A percentile compares a stretch with the other conserved stretches of the same genome.
phyloP scores from a whole-genome alignment of 306 rosid species.

The Spatholobus suberectus region DNA sequence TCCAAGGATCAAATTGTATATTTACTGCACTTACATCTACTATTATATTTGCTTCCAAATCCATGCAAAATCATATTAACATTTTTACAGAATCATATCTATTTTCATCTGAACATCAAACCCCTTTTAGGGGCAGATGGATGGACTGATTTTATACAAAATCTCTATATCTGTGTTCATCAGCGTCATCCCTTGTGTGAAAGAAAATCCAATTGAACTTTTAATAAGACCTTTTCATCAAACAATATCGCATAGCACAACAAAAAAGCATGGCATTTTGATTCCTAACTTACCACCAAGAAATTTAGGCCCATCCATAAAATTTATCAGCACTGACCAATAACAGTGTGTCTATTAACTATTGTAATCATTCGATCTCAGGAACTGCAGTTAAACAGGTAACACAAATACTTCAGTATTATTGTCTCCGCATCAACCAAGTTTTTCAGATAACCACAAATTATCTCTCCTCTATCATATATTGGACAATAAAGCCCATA shows the following conservation, averaged over 20 bases:
- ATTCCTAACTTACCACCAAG: neutral
- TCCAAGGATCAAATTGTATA: no score
- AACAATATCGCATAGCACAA: neutral
- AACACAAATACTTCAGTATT: neutral
- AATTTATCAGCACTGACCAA: constrained; percentile 18
- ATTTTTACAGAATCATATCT: no score
- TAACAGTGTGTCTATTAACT: constrained; percentile 7
- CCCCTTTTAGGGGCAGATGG: no score
- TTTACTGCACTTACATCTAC: no score
- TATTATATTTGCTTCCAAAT: no score
- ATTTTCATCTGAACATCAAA: no score
- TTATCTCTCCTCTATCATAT: constrained; percentile 16
- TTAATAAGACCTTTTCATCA: neutral
- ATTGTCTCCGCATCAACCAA: neutral
- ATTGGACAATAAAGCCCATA: neutral
- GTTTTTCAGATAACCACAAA: constrained; percentile 4
- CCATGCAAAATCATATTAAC: no score
- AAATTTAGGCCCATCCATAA: neutral
- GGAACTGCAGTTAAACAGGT: constrained; percentile 28
- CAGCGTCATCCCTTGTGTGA: neutral
- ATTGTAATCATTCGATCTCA: neutral
- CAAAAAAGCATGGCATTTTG: neutral
- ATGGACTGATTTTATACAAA: neutral
- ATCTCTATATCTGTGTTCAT: neutral
- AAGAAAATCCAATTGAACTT: neutral